Conservation (phyloP, 768 basidiomycete species). For the Phlegmacium glaucopus region DNA sequence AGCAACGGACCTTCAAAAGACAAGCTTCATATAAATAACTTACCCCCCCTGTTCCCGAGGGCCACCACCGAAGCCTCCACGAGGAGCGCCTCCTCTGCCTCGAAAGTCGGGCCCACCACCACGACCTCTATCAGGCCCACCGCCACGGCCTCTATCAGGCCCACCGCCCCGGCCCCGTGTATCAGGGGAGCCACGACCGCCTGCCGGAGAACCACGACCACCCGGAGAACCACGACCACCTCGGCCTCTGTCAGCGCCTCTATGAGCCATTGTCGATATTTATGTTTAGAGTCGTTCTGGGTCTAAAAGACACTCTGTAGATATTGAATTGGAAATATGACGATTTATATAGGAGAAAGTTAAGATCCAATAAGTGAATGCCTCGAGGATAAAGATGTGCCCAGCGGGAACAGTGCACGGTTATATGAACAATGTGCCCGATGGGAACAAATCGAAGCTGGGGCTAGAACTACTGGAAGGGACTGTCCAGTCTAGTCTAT, state of each 20-base stretch:
- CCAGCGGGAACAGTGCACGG: conserved; percentile 24
- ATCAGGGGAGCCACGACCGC: conserved; percentile 28
- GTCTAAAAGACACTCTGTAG: not conserved
- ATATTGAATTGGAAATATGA: not conserved
- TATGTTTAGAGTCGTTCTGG: not conserved
- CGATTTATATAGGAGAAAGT: conserved; percentile 3
- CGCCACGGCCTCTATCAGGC: conserved; percentile 2
- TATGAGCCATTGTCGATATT: conserved; percentile 21
- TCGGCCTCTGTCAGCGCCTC: conserved; percentile 36
- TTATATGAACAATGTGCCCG: conserved; percentile 21
- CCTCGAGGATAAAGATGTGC: conserved; percentile 16
- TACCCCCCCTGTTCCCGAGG: conserved; percentile 38
- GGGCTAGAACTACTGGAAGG: conserved; percentile 12
- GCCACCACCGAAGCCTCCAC: conserved; percentile 30
- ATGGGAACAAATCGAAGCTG: conserved; percentile 21
- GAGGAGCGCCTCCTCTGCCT: conserved; percentile 22
- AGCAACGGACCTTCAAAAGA: not conserved
- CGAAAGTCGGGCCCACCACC: conserved; percentile 28
- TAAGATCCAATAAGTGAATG: conserved; percentile 2
- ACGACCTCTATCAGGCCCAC: conserved; percentile 9
- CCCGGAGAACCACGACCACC: conserved; percentile 20
- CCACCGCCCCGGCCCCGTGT: conserved; percentile 28
- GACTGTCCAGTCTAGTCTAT: not conserved
- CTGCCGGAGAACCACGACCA: conserved; percentile 16
- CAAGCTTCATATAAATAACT: not conserved